A percentile compares a stretch with the other conserved stretches of the same genome.
Conservation (phyloP, 2,329 filamentous ascomycete species). For the Neonectria sp. region DNA sequence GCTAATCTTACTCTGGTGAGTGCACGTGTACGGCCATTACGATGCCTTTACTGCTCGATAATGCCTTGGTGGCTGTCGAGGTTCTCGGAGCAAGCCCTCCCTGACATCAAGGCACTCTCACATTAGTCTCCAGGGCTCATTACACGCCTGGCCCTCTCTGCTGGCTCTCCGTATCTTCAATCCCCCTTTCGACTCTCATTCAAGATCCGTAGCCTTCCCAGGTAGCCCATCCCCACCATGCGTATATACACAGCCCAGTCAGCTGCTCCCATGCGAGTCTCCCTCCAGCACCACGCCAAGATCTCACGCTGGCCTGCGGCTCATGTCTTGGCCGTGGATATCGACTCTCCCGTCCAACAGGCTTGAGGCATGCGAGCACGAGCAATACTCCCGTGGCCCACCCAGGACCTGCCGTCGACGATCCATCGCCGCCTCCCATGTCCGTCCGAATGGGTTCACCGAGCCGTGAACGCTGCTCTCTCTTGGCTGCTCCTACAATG, state of each 20-base stretch:
- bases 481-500: constrained; percentile 16
- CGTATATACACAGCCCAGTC: no score
- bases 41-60: not conserved
- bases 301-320: not conserved
- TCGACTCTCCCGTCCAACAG: constrained; percentile 19
- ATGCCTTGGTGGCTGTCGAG: not conserved
- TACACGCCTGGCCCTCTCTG: not conserved
- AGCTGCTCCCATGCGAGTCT: no score
- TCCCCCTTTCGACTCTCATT: not conserved
- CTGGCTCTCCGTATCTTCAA: not conserved
- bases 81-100: not conserved
- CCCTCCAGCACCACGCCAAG: not conserved
- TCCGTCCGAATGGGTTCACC: constrained; percentile 36
- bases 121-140: not conserved
- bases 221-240: no score
- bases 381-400: constrained; percentile 2
- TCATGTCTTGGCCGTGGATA: not conserved
- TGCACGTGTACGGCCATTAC: no score
- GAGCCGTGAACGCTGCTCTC: constrained; percentile 17
- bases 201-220: not conserved
- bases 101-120: not conserved
- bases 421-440: constrained; percentile 22
- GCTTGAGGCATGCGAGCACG: constrained; percentile 24
- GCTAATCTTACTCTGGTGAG: not conserved
- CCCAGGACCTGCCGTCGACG: not conserved